These are phyloP conservation scores for Ophidiomyces ophidiicola DNA, from an alignment of 2,329 filamentous ascomycete genomes.

Conservation along the genomic window DNA sequence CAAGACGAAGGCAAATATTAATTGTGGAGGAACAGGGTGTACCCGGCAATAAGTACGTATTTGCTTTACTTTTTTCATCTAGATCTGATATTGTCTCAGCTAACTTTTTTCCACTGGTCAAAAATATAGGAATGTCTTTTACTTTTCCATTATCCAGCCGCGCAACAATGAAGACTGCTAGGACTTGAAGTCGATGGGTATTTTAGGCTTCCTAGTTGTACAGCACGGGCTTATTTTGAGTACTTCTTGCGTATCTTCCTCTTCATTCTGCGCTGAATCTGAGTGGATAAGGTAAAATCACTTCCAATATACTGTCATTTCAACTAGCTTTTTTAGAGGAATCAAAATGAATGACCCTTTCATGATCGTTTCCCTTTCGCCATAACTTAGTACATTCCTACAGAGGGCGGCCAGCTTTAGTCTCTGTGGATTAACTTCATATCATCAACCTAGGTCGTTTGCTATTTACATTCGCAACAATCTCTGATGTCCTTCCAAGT, in stretches of 20 bases:
- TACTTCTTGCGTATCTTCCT: neutral
- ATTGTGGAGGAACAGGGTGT: constrained; percentile 17
- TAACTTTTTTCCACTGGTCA: neutral
- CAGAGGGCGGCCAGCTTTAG: too few species aligned
- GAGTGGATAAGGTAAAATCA: too few species aligned
- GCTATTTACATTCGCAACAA: too few species aligned
- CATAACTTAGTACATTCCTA: too few species aligned
- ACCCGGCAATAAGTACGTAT: constrained; percentile 15
- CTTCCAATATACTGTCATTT: too few species aligned
- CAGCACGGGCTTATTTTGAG: neutral
- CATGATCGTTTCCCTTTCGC: neutral
- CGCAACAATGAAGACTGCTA: too few species aligned
- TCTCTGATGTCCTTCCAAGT: too few species aligned
- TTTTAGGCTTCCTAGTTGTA: neutral
- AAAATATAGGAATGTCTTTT: constrained; percentile 1
- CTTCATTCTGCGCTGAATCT: too few species aligned
- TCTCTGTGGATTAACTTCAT: too few species aligned
- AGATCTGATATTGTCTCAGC: neutral
- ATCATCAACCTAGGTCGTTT: too few species aligned
- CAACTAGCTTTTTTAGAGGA: neutral
- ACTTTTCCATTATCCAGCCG: too few species aligned
- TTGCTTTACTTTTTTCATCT: neutral
- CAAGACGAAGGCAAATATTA: neutral
- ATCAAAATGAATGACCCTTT: neutral
- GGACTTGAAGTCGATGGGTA: neutral